These are phyloP conservation scores for Myotisia sp. DNA, from an alignment of 2,329 filamentous ascomycete genomes.

Conservation along the genomic window DNA sequence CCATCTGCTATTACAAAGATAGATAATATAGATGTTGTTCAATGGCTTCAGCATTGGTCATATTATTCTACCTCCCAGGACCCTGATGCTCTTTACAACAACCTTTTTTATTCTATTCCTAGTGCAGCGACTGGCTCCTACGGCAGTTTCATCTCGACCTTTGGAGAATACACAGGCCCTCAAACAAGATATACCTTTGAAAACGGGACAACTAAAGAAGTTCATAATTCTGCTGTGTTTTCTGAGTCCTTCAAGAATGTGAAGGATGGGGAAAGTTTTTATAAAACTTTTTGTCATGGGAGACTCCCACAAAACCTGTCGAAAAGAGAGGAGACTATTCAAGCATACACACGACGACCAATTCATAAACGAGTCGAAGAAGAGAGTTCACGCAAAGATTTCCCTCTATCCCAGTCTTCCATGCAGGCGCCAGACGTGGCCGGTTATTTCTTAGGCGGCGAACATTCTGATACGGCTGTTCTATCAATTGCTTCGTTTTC, in stretches of 20 bases:
- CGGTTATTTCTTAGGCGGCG: slow-evolving; percentile 32
- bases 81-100: slow-evolving; percentile 22
- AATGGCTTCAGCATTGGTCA: slow-evolving; percentile 16
- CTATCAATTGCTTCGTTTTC: slow-evolving; percentile 31
- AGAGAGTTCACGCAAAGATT: slow-evolving; percentile 14
- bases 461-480: slow-evolving; percentile 30
- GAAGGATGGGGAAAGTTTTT: slow-evolving; percentile 28
- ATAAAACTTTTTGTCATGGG: slow-evolving; percentile 23
- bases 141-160: slow-evolving; percentile 8
- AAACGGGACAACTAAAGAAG: slow-evolving; percentile 19
- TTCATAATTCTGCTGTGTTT: slow-evolving; percentile 17
- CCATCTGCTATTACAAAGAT: slow-evolving; percentile 19
- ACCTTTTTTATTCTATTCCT: slow-evolving; percentile 17
- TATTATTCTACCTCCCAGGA: slow-evolving; percentile 15
- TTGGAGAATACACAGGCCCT: slow-evolving; percentile 16
- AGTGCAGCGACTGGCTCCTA: background rate
- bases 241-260: slow-evolving; percentile 22
- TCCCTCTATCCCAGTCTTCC: slow-evolving; percentile 26
- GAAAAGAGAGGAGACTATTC: slow-evolving; percentile 5
- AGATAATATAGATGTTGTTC: slow-evolving; percentile 18
- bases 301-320: slow-evolving; percentile 8
- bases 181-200: slow-evolving; percentile 19
- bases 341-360: background rate
- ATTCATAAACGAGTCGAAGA: slow-evolving; percentile 9
- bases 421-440: slow-evolving; percentile 24